Evolutionary conservation across 2,329 filamentous ascomycete genomes (phyloP), one percentile per base, ranked within the genome.

Genomic region (Xylaria digitata): DNA sequence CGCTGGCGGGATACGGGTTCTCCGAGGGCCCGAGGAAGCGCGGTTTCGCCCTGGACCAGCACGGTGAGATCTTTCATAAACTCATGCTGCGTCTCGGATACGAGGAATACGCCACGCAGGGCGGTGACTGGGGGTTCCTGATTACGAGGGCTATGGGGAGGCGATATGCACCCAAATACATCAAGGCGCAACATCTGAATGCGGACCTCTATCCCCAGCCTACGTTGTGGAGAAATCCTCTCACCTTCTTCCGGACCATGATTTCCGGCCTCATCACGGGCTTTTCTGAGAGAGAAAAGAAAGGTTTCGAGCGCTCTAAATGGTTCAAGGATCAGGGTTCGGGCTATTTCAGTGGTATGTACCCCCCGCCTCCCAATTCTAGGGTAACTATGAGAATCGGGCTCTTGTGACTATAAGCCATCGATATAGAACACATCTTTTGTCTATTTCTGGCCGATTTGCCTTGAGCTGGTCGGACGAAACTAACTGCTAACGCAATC

Each of bases 101-200:
- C 75, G 65, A 81, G 0, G 78, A 86, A 75, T 90, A 89, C 68
- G 82, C 78, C 3, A 82, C 80, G 1, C 84, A 90, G 78, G 88
- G 87, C 60, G 91, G 91, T 40, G 90, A 93, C 74, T 92, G 89
- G 89, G 91, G 90, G 13, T 89, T 83, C 75, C 81, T 70, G 11
- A 67, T 71, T 49, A 48, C 87, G 88, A 70, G 89, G 85, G 5
- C 81, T 82, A 49, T 88, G 87, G 70, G 82, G 77, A 0, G 73
- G n/a, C 8, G 34, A 0, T 71, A 70, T 23, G 68, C 70, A 30
- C 70, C 70, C 15, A 23, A n/a, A 5, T 55, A 69, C 34, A 30
- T 71, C 37, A 71, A 71, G 53, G 70, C 66, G 32, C 70, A 71
- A 54, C 70, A 71, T 37, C 19, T 71, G 46, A 70, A 71, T 17